These are phyloP conservation scores for Solanum megistacrolobum DNA, from an alignment of 257 asterid genomes.

Conservation along the genomic window DNA sequence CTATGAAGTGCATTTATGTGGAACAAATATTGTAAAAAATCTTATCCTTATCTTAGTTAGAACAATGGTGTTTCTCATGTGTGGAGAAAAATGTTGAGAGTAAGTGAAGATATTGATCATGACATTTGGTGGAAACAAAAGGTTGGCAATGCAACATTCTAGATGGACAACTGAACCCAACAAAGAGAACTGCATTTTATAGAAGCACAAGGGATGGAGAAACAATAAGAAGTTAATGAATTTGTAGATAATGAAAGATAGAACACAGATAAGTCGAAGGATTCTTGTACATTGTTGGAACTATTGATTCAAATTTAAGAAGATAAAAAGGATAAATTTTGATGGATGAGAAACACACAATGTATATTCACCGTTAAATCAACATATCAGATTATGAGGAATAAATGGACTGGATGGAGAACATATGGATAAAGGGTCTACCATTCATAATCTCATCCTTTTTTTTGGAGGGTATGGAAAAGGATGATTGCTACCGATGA, in stretches of 20 bases:
- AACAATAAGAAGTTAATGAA: neutral
- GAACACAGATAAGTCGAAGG: neutral
- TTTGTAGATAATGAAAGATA: neutral
- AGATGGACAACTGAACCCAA: neutral
- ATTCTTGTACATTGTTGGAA: neutral
- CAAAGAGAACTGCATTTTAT: neutral
- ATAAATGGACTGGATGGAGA: neutral
- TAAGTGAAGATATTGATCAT: neutral
- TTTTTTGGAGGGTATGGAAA: neutral
- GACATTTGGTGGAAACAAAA: too few relatives aligned
- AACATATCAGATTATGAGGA: neutral
- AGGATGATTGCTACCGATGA: neutral
- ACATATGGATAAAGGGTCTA: neutral
- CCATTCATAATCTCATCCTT: neutral
- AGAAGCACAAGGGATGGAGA: neutral
- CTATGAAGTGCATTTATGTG: neutral
- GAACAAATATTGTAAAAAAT: too few relatives aligned
- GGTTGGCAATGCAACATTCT: neutral
- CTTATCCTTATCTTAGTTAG: neutral
- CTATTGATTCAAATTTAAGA: neutral
- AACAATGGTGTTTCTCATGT: neutral
- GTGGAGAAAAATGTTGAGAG: neutral
- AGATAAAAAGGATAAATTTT: neutral
- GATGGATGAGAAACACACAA: neutral
- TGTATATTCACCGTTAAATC: neutral